Conservation (phyloP, 1,139 yeast species). For the Yamadazyma sp. region DNA sequence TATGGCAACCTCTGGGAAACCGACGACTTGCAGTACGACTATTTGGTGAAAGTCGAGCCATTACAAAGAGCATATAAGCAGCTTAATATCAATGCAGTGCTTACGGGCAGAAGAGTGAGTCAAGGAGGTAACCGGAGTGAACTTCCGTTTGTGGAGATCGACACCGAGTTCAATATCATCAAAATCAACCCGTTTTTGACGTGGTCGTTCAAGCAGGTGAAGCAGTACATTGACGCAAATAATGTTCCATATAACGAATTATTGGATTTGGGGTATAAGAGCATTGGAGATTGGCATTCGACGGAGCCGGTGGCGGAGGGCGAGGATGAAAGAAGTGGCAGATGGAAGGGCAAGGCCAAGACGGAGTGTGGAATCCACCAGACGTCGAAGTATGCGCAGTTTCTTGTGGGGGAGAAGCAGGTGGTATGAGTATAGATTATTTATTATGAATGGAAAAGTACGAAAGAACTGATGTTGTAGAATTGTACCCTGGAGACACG, state of each 20-base stretch:
- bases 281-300: constrained; percentile 95
- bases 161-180: constrained; percentile 63
- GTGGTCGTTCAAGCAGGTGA: constrained; percentile 78
- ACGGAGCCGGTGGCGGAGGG: constrained; percentile 88
- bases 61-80: constrained; percentile 79
- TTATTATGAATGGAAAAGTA: not conserved
- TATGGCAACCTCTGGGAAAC: constrained; percentile 87
- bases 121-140: constrained; percentile 84
- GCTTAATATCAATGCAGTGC: constrained; percentile 71
- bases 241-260: constrained; percentile 84
- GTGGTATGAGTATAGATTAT: not conserved
- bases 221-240: constrained; percentile 63
- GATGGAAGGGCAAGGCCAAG: constrained; percentile 93
- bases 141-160: constrained; percentile 77
- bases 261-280: constrained; percentile 82
- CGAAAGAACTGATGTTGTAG: too few species aligned
- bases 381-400: constrained; percentile 69
- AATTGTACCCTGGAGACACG: too few species aligned
- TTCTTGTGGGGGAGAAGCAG: constrained; percentile 22
- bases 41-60: constrained; percentile 89
- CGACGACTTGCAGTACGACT: constrained; percentile 82
- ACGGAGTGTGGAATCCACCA: constrained; percentile 97
- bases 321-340: constrained; percentile 92
- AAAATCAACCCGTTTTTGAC: constrained; percentile 88
- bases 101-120: constrained; percentile 88